A percentile compares a stretch with the other conserved stretches of the same genome.
Evolutionary conservation across 2,329 filamentous ascomycete genomes (phyloP).

Genomic region (Trichoderma oligosporum): DNA sequence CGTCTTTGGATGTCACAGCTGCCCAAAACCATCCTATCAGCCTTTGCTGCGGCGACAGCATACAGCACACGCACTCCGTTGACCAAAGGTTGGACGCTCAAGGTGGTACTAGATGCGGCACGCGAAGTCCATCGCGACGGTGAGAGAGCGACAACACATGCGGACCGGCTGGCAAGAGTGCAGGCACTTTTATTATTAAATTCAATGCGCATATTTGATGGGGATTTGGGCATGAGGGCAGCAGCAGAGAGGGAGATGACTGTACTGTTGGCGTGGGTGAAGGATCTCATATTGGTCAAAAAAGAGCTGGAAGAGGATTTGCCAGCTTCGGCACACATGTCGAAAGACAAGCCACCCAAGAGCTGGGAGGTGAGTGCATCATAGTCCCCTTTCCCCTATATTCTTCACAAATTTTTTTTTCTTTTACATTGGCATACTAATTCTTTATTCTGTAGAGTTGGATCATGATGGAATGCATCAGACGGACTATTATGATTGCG

Average conservation of each 20-base stretch:
- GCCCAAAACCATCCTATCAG: constrained; percentile 39
- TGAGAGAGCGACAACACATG: constrained; percentile 29
- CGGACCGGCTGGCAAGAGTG: constrained; percentile 41
- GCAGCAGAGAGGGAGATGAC: constrained; percentile 40
- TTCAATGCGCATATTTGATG: constrained; percentile 43
- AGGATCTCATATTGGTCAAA: constrained; percentile 33
- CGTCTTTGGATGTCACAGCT: constrained; percentile 40
- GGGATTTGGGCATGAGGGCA: constrained; percentile 39
- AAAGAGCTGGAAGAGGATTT: constrained; percentile 34
- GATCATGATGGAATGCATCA: constrained; percentile 42
- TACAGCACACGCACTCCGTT: constrained; percentile 37
- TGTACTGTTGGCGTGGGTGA: constrained; percentile 37
- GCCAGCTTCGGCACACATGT: constrained; percentile 21
- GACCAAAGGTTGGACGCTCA: constrained; percentile 40
- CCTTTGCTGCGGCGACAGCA: constrained; percentile 39
- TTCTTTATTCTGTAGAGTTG: constrained; percentile 30
- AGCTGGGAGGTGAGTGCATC: constrained; percentile 39
- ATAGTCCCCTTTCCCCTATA: neutral
- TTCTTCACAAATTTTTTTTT: neutral
- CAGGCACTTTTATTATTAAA: constrained; percentile 43
- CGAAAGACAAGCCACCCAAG: constrained; percentile 35
- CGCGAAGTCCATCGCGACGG: constrained; percentile 37
- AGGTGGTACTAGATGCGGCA: constrained; percentile 37
- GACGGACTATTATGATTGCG: constrained; percentile 37
- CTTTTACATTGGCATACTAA: neutral